Evolutionary conservation across 306 rosid genomes (phyloP).

Genomic region (Rosa rugosa): DNA sequence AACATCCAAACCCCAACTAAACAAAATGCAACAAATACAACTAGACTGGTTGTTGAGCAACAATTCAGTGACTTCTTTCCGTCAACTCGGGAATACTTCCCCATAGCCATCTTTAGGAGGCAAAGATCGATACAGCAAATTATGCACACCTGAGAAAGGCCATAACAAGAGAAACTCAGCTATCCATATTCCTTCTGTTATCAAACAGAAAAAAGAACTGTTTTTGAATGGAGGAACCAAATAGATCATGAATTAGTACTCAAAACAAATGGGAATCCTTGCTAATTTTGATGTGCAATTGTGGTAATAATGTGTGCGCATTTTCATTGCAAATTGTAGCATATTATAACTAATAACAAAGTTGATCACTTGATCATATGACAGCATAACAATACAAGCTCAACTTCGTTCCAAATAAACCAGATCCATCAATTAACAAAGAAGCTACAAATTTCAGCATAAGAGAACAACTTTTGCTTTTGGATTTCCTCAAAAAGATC

Average conservation of each 20-base stretch:
- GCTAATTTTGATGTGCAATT: neutral
- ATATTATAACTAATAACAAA: neutral
- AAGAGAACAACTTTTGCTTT: neutral
- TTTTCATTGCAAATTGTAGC: neutral
- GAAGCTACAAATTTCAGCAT: neutral
- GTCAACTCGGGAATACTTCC: slow-evolving; percentile 60
- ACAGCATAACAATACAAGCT: neutral
- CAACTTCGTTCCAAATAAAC: neutral
- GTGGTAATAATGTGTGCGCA: neutral
- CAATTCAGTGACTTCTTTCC: slow-evolving; percentile 55
- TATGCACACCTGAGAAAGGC: slow-evolving; percentile 32
- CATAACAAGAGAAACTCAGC: slow-evolving; percentile 27
- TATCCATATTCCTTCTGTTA: neutral
- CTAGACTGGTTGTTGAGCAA: slow-evolving; percentile 51
- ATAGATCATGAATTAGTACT: neutral
- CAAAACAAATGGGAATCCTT: neutral
- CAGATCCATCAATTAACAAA: slow-evolving; percentile 26
- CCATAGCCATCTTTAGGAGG: slow-evolving; percentile 51
- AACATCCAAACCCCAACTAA: slow-evolving; percentile 72
- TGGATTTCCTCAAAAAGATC: neutral
- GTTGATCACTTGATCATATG: too few relatives aligned
- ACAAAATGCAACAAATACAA: slow-evolving; percentile 67
- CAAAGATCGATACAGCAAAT: slow-evolving; percentile 15
- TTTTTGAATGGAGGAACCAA: neutral
- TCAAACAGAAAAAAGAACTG: neutral